Evolutionary conservation across 2,329 filamentous ascomycete species (phyloP).

Genomic region (Diaporthe ilicicola): DNA sequence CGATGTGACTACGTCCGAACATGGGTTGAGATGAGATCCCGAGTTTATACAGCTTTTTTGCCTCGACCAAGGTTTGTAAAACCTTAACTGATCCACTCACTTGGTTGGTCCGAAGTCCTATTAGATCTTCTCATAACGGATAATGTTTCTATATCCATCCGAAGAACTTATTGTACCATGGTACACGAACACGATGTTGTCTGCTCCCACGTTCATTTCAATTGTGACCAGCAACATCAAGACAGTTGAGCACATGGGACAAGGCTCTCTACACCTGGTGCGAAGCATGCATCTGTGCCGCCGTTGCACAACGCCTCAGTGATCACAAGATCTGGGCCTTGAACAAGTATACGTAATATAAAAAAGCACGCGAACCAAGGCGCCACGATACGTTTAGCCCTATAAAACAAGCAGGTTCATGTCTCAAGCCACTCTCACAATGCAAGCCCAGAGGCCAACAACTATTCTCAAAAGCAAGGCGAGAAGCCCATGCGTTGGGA

Average conservation of each 20-base stretch:
- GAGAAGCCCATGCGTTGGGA: neutral
- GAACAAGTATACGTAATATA: neutral
- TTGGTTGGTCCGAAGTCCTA: no score
- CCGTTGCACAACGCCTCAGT: neutral
- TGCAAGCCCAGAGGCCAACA: neutral
- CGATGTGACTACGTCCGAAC: constrained; percentile 8
- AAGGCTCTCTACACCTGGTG: constrained; percentile 63
- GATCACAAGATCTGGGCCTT: neutral
- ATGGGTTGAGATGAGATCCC: neutral
- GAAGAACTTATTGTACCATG: constrained; percentile 45
- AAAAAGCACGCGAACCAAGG: neutral
- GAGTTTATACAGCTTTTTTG: neutral
- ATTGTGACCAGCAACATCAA: constrained; percentile 54
- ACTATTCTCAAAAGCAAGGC: neutral
- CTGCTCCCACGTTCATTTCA: constrained; percentile 50
- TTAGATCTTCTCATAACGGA: no score
- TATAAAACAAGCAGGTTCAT: neutral
- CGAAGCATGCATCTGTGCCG: constrained; percentile 52
- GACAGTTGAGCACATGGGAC: constrained; percentile 56
- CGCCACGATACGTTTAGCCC: constrained; percentile 6
- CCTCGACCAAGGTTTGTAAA: neutral
- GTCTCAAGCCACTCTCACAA: neutral
- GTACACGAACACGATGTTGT: constrained; percentile 45
- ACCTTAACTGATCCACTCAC: neutral
- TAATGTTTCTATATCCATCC: constrained; percentile 53